Percentiles rank a stretch among this genome's conserved stretches.
These are phyloP conservation scores for Xylaria arbuscula DNA, from an alignment of 2,329 filamentous ascomycete species.

Conservation along the genomic window DNA sequence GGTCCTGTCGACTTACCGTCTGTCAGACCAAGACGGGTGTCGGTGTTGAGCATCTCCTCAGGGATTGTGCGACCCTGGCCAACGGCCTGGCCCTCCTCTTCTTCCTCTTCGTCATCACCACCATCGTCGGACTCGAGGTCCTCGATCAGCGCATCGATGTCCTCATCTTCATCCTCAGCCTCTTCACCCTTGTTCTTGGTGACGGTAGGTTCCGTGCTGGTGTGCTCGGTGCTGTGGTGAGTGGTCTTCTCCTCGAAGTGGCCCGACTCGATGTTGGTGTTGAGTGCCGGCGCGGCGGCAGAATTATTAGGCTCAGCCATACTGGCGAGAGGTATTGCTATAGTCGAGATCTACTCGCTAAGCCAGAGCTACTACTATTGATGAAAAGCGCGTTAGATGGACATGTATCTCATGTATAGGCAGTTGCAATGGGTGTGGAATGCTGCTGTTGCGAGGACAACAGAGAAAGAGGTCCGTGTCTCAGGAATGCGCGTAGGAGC, in stretches of 20 bases:
- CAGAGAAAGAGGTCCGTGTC: background rate
- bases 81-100: conserved; percentile 62
- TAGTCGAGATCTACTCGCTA: conserved; percentile 42
- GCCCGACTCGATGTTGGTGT: conserved; percentile 73
- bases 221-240: conserved; percentile 48
- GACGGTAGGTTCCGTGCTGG: conserved; percentile 41
- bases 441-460: conserved; percentile 3
- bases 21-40: conserved; percentile 77
- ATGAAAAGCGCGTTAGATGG: conserved; percentile 22
- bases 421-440: conserved; percentile 12
- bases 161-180: conserved; percentile 80
- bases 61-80: conserved; percentile 66
- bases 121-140: conserved; percentile 87
- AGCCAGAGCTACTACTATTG: conserved; percentile 35
- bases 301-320: conserved; percentile 67
- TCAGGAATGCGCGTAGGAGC: conserved; percentile 46
- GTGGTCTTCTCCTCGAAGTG: conserved; percentile 72
- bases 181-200: conserved; percentile 59
- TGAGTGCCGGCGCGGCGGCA: conserved; percentile 66
- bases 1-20: conserved; percentile 68
- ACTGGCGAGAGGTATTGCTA: conserved; percentile 46
- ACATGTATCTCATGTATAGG: conserved; percentile 2
- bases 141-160: conserved; percentile 87
- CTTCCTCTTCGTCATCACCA: conserved; percentile 73
- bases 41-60: conserved; percentile 81